Base-by-base conservation (phyloP, 345 rosid species). In the Citrus maxima region DNA sequence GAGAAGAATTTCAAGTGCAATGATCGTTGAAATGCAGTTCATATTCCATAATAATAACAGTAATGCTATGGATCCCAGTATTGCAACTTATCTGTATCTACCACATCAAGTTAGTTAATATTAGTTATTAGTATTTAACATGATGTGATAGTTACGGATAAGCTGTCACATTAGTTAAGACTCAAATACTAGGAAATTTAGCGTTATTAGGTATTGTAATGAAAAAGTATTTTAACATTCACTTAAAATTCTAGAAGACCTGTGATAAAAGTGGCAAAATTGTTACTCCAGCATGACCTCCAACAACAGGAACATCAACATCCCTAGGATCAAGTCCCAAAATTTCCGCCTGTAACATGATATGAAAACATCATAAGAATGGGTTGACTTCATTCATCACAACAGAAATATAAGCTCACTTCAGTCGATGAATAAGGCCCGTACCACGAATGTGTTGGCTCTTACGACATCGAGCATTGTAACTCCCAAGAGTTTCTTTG, bases 261-360 rank as follows among this genome's bases (percentile, higher is more conserved):
- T 94, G 99, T 65, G 99, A 97, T 73, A 94, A 72, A 71, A 96
- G 94, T 68, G 99, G 99, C 89, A 96, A 88, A 56, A 94, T 94
- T 22, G 99, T 94, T 78, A 94, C 95, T 77, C 98, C 98, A 0
- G 98, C 85, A 79, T 97, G 99, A 75, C 99, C 99, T 28, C 97
- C 99, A 66, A 94, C 95, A 49, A 97, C 99, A 18, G 99, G 99
- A 80, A 93, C 98, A 84, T 91, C 92, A 13, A 94, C 98, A 81
- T 93, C 94, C 85, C 97, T 87, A 46, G 98, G 99, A 87, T 96
- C 97, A 81, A 93, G 93, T 62, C 98, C 98, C 80, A 97, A 86
- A 81, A 94, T 94, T 86, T 97, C 99, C 34, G 98, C 99, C 99
- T 96, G 86, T 59, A 84, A 24, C 58, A 25, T 69, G 64, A 66